These are phyloP conservation scores for Solanum chacoense DNA, from an alignment of 305 asterid species.

Conservation along the genomic window DNA sequence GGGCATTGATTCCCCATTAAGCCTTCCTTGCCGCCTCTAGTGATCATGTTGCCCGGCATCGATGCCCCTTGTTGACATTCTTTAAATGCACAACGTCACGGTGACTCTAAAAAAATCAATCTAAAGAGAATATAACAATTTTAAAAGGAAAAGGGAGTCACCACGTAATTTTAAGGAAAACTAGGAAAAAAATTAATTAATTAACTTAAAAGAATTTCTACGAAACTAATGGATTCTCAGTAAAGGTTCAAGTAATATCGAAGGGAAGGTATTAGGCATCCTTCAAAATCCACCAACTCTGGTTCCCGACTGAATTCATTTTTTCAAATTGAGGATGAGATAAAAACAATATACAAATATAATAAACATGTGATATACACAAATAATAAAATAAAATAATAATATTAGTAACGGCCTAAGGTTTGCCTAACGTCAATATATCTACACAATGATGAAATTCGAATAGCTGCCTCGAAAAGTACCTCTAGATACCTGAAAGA, in stretches of 20 bases:
- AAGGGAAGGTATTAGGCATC: background rate
- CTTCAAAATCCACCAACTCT: background rate
- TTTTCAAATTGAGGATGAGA: background rate
- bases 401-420: background rate
- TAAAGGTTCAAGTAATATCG: background rate
- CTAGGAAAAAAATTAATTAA: no score
- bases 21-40: background rate
- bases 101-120: background rate
- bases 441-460: background rate
- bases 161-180: background rate
- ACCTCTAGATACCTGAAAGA: background rate
- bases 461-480: background rate
- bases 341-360: no score
- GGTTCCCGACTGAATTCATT: background rate
- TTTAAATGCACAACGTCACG: background rate
- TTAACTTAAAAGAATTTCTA: background rate
- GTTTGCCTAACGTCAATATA: background rate
- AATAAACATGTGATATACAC: background rate
- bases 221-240: background rate
- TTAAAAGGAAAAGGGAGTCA: background rate
- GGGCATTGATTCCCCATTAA: accelerated
- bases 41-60: background rate
- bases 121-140: background rate
- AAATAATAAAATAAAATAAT: no score
- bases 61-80: background rate